These are phyloP conservation scores for Canariomyces notabilis DNA, from an alignment of 2,329 filamentous ascomycete genomes.

Conservation along the genomic window DNA sequence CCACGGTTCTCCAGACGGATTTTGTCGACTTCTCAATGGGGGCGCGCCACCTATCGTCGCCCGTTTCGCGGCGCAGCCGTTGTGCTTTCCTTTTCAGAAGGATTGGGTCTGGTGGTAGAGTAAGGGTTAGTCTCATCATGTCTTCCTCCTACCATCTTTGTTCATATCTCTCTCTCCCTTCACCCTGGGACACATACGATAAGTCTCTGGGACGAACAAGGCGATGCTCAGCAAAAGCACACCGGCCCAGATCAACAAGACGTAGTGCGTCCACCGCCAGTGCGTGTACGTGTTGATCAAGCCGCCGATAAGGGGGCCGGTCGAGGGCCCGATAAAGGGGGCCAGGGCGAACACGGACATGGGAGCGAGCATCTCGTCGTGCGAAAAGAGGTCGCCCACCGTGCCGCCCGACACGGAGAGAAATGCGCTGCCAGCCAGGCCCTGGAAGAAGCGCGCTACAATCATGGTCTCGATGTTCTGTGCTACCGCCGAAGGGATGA, in stretches of 20 bases:
- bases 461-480: conserved; percentile 76
- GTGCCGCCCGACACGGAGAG: conserved; percentile 76
- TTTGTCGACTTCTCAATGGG: conserved; percentile 68
- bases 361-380: conserved; percentile 65
- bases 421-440: conserved; percentile 64
- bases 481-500: conserved; percentile 78
- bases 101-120: conserved; percentile 61
- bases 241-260: conserved; percentile 77
- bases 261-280: conserved; percentile 83
- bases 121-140: conserved; percentile 5
- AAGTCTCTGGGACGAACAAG: conserved; percentile 80
- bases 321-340: conserved; percentile 58
- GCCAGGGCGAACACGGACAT: conserved; percentile 75
- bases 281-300: conserved; percentile 72
- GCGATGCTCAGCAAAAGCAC: conserved; percentile 58
- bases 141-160: neutral
- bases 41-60: conserved; percentile 70
- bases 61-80: conserved; percentile 65
- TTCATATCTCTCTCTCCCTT: neutral
- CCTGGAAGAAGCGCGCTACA: conserved; percentile 71
- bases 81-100: conserved; percentile 68
- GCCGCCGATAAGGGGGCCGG: conserved; percentile 63
- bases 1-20: conserved; percentile 59
- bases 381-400: conserved; percentile 72
- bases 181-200: conserved; percentile 46